Evolutionary conservation across 2,329 filamentous ascomycete species (phyloP).

Genomic region (Alternaria atra): DNA sequence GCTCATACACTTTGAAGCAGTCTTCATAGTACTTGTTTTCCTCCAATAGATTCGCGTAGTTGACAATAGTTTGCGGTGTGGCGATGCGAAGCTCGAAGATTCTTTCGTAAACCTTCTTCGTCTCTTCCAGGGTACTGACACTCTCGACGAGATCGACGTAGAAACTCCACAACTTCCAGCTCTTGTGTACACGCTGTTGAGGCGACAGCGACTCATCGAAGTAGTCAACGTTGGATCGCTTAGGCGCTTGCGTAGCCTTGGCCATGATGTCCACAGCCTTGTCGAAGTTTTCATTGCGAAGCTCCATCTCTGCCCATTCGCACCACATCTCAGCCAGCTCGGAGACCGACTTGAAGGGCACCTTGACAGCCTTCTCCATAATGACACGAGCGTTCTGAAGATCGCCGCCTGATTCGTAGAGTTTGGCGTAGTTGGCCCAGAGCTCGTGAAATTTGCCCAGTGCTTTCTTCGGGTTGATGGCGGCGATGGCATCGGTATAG

Average conservation of each 20-base stretch:
- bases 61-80: conserved; percentile 97
- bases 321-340: conserved; percentile 99
- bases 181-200: conserved; percentile 97
- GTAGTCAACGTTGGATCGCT: conserved; percentile 97
- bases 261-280: conserved; percentile 95
- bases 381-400: conserved; percentile 86
- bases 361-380: conserved; percentile 97
- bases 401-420: conserved; percentile 91
- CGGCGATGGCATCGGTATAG: conserved; percentile 91
- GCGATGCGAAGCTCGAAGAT: conserved; percentile 99
- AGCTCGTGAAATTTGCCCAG: conserved; percentile 92
- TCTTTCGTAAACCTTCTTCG: conserved; percentile 91
- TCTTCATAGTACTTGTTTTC: conserved; percentile 97
- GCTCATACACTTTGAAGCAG: conserved; percentile 96
- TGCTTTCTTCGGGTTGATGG: conserved; percentile 93
- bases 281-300: conserved; percentile 95
- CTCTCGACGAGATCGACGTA: conserved; percentile 98
- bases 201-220: conserved; percentile 94
- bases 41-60: conserved; percentile 94
- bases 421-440: conserved; percentile 96
- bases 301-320: conserved; percentile 98
- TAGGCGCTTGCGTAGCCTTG: conserved; percentile 95
- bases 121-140: conserved; percentile 89
- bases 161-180: conserved; percentile 99
- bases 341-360: conserved; percentile 96